phyloP scores from a whole-genome alignment of 441 rosid species.

The Pelargonium myrrhifolium region DNA sequence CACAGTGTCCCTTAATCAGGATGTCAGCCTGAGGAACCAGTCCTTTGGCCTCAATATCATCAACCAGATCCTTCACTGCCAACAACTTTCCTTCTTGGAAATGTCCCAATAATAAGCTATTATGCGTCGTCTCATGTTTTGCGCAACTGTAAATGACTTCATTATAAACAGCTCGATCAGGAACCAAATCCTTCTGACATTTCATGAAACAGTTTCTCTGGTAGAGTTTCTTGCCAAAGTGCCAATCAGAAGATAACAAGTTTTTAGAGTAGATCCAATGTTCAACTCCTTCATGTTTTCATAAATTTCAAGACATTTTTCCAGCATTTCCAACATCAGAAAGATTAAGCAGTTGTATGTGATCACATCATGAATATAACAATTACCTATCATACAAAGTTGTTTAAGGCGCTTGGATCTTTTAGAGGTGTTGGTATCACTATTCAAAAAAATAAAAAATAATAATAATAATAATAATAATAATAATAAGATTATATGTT shows the following conservation, averaged over 20 bases:
- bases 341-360: constrained; percentile 63
- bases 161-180: constrained; percentile 50
- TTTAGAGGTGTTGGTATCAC: too few species aligned
- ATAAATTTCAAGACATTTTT: constrained; percentile 51
- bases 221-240: constrained; percentile 38
- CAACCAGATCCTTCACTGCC: constrained; percentile 35
- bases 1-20: constrained; percentile 54
- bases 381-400: too few species aligned
- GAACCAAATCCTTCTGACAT: constrained; percentile 43
- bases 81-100: constrained; percentile 37
- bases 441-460: too few species aligned
- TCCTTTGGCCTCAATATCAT: constrained; percentile 46
- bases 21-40: constrained; percentile 49
- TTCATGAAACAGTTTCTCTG: constrained; percentile 45
- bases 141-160: constrained; percentile 45
- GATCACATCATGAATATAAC: constrained; percentile 50
- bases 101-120: constrained; percentile 53
- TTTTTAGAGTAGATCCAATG: constrained; percentile 43
- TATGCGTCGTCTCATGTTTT: constrained; percentile 47
- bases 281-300: constrained; percentile 55
- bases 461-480: too few species aligned
- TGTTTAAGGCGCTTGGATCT: too few species aligned
- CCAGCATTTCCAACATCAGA: constrained; percentile 35
- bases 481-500: constrained; percentile 74
- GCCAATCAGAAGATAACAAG: constrained; percentile 50